These are phyloP conservation scores for Xylaria bambusicola DNA, from an alignment of 495 filamentous ascomycete species.

Conservation along the genomic window DNA sequence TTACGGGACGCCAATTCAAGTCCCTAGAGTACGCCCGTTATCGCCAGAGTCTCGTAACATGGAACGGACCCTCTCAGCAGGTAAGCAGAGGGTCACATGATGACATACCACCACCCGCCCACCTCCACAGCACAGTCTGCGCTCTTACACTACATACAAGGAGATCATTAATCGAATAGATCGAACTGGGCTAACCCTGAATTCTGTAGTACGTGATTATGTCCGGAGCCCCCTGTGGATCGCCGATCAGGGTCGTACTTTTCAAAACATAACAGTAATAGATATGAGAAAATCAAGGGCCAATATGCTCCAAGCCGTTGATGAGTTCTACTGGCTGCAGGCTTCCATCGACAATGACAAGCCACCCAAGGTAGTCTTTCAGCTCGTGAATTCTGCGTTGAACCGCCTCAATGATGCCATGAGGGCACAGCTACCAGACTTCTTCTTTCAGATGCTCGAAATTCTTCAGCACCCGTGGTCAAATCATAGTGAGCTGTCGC, in stretches of 20 bases:
- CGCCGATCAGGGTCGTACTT: conserved; percentile 1
- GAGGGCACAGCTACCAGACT: conserved; percentile 18
- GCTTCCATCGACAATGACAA: conserved; percentile 14
- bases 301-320: conserved; percentile 16
- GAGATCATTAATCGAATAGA: too few species aligned
- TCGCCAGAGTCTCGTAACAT: conserved; percentile 16
- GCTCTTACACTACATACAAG: too few species aligned
- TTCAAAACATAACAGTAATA: background rate
- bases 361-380: conserved; percentile 15
- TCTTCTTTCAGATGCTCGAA: conserved; percentile 23
- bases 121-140: background rate
- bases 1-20: background rate
- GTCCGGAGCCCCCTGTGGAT: conserved; percentile 3
- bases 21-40: conserved; percentile 13
- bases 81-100: conserved; percentile 11
- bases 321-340: conserved; percentile 21
- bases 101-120: too few species aligned
- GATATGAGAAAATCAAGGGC: conserved; percentile 6
- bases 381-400: conserved; percentile 16
- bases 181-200: conserved; percentile 16
- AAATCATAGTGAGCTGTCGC: conserved; percentile 10
- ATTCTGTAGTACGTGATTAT: conserved; percentile 14
- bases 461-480: conserved; percentile 21
- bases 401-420: conserved; percentile 16
- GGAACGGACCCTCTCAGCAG: conserved; percentile 17